Percentiles rank a stretch among this genome's conserved stretches.
phyloP scores from a whole-genome alignment of 148 eudicot species.

The Chenopodium quinoa region DNA sequence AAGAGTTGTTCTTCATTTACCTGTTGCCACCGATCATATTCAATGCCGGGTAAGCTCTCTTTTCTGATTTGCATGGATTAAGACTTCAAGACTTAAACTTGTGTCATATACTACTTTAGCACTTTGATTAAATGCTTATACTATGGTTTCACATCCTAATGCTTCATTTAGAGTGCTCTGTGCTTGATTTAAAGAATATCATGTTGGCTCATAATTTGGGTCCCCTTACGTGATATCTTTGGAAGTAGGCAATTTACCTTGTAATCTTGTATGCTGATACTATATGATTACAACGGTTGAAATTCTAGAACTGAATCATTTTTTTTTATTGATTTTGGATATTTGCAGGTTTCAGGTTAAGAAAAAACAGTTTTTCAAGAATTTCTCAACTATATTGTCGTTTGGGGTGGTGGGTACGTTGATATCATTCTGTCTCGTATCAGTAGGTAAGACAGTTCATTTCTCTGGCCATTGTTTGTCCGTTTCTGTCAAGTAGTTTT shows the following conservation, averaged over 20 bases:
- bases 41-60: constrained; percentile 80
- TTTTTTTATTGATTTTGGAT: constrained; percentile 2
- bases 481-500: neutral
- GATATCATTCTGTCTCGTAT: constrained; percentile 78
- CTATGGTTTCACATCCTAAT: neutral
- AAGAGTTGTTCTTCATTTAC: constrained; percentile 94
- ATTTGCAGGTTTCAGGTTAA: constrained; percentile 88
- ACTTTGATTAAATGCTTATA: neutral
- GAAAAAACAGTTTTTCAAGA: constrained; percentile 93
- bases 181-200: neutral
- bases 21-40: constrained; percentile 93
- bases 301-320: neutral
- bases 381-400: constrained; percentile 68
- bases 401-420: constrained; percentile 89
- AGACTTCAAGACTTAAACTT: neutral
- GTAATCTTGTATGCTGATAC: neutral
- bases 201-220: neutral
- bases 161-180: neutral
- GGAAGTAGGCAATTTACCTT: neutral
- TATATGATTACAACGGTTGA: neutral
- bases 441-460: constrained; percentile 51
- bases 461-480: neutral
- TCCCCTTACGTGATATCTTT: neutral
- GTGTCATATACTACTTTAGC: neutral
- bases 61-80: constrained; percentile 1